Conservation (phyloP, 2,329 filamentous ascomycete genomes). For the Onygenales sp. region DNA sequence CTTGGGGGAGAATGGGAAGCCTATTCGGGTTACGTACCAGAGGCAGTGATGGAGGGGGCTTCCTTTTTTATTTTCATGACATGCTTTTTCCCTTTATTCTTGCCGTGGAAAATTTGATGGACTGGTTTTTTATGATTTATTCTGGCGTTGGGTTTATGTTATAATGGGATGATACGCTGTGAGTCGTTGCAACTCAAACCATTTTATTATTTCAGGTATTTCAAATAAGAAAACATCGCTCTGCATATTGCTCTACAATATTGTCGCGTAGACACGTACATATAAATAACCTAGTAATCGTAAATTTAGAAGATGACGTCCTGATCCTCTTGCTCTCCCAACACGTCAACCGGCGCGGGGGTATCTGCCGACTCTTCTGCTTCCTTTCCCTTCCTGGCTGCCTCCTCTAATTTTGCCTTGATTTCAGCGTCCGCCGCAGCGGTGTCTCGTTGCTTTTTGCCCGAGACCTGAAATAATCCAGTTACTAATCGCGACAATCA, state of each 20-base stretch:
- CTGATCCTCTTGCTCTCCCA: constrained; percentile 63
- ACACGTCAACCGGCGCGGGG: constrained; percentile 43
- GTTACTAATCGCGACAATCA: neutral
- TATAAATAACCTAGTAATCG: neutral
- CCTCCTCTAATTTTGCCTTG: constrained; percentile 57
- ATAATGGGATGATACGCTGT: neutral
- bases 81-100: neutral
- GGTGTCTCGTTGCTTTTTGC: constrained; percentile 71
- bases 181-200: constrained; percentile 14
- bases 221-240: neutral
- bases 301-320: constrained; percentile 64
- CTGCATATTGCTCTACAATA: neutral
- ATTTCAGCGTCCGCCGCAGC: constrained; percentile 66
- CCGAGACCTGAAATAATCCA: constrained; percentile 46
- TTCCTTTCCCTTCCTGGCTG: constrained; percentile 2
- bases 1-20: constrained; percentile 62
- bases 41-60: constrained; percentile 51
- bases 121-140: neutral
- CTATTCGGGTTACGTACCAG: constrained; percentile 94
- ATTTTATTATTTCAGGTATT: neutral
- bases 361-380: neutral
- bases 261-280: neutral
- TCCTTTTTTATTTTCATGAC: constrained; percentile 7
- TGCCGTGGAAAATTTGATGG: neutral
- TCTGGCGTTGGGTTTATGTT: constrained; percentile 9